Percentiles rank a stretch among this genome's conserved stretches.
Evolutionary conservation across 2,329 filamentous ascomycete genomes (phyloP).

Genomic region (Aspergillus pseudonomiae): DNA sequence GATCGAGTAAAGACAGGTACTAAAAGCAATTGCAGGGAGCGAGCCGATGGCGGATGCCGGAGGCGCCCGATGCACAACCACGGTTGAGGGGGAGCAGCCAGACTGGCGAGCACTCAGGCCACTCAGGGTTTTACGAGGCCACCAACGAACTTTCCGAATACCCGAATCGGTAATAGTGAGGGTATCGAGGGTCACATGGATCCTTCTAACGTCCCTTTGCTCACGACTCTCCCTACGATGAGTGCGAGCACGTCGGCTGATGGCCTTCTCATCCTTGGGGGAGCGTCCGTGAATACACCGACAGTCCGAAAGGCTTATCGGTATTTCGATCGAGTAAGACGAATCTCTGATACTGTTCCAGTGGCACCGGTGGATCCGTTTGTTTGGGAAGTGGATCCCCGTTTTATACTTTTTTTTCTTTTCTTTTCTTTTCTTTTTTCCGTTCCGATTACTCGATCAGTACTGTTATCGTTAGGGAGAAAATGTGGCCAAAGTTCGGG

Average conservation of each 20-base stretch:
- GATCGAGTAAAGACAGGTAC: conserved; percentile 31
- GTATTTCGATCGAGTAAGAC: conserved; percentile 16
- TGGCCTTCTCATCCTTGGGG: background rate
- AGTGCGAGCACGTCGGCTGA: background rate
- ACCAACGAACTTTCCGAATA: background rate
- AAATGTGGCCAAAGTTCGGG: background rate
- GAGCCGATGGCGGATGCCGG: conserved; percentile 28
- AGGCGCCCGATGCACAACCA: conserved; percentile 31
- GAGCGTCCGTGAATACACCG: background rate
- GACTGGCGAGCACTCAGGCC: background rate
- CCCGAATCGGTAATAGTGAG: conserved; percentile 28
- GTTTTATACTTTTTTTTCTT: conserved; percentile 3
- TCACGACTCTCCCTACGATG: background rate
- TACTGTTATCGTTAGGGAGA: background rate
- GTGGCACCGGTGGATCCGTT: conserved; percentile 18
- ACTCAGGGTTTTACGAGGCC: conserved; percentile 3
- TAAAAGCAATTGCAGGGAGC: conserved; percentile 10
- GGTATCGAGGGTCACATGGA: conserved; percentile 19
- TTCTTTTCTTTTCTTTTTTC: conserved; percentile 6
- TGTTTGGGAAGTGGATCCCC: conserved; percentile 7
- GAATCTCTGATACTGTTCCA: conserved; percentile 3
- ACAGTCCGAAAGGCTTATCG: conserved; percentile 1
- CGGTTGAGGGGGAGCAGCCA: conserved; percentile 14
- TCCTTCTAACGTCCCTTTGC: background rate
- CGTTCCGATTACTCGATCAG: conserved; percentile 12